phyloP scores from a whole-genome alignment of 2,329 filamentous ascomycete species.

The Fonsecaea multimorphosa region DNA sequence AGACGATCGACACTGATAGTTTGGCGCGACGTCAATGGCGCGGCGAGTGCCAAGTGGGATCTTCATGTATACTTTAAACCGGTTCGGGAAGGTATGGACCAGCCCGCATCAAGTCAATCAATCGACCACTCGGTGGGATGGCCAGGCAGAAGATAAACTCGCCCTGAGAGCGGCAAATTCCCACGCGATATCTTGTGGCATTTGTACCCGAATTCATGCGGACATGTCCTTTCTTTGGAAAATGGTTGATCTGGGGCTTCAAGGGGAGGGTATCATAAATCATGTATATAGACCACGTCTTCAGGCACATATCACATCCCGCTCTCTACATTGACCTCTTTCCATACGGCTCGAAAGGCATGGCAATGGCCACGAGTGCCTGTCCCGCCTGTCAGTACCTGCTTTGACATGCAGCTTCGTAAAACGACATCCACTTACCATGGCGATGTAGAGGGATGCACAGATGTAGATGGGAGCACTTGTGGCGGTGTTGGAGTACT shows the following conservation, averaged over 20 bases:
- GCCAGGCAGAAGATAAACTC: not conserved
- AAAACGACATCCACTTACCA: slow-evolving; percentile 39
- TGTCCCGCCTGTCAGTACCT: slow-evolving; percentile 16
- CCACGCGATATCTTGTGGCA: slow-evolving; percentile 3
- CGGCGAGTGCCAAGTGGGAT: slow-evolving; percentile 8
- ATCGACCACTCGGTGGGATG: not conserved
- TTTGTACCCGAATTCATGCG: not conserved
- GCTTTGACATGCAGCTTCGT: not conserved
- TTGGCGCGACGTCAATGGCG: slow-evolving; percentile 21
- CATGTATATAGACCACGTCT: not conserved
- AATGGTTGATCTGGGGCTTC: not conserved
- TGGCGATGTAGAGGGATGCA: slow-evolving; percentile 46
- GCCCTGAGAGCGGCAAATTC: not conserved
- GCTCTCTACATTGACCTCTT: slow-evolving; percentile 36
- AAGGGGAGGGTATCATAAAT: slow-evolving; percentile 13
- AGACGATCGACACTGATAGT: slow-evolving; percentile 10
- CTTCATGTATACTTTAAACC: slow-evolving; percentile 15
- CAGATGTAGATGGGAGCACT: slow-evolving; percentile 48
- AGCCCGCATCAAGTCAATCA: not conserved
- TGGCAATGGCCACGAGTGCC: slow-evolving; percentile 34
- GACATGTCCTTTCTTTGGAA: slow-evolving; percentile 2
- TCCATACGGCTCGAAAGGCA: slow-evolving; percentile 40
- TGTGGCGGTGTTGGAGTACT: slow-evolving; percentile 41
- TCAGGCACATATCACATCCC: not conserved
- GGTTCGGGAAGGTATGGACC: slow-evolving; percentile 23